A percentile compares a stretch with the other conserved stretches of the same genome.
phyloP scores from a whole-genome alignment of 306 rosid species.

The Erythrophleum fordii region DNA sequence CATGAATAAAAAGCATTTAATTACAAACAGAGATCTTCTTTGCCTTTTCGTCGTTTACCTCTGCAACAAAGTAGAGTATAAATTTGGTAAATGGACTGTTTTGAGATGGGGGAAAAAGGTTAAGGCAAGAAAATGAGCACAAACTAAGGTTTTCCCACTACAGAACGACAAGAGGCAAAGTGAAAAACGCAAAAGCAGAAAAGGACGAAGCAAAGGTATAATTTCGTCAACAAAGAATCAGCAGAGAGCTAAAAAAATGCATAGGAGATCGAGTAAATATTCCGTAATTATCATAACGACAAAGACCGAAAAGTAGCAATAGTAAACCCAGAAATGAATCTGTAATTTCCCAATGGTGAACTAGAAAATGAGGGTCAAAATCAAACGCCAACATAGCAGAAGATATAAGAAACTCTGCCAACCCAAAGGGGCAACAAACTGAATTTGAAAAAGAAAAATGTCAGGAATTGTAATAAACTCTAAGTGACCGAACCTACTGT shows the following conservation, averaged over 20 bases:
- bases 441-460: background rate
- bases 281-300: constrained; percentile 41
- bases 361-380: constrained; percentile 27
- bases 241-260: constrained; percentile 25
- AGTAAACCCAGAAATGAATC: constrained; percentile 17
- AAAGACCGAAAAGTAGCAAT: constrained; percentile 18
- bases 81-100: constrained; percentile 34
- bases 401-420: constrained; percentile 10
- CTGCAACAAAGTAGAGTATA: constrained; percentile 31
- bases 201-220: constrained; percentile 66
- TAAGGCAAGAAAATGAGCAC: constrained; percentile 41
- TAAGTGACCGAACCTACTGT: background rate
- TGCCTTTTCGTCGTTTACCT: constrained; percentile 36
- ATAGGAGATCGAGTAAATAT: constrained; percentile 39
- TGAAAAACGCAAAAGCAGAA: constrained; percentile 66
- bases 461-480: background rate
- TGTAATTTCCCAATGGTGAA: background rate
- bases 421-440: background rate
- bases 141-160: constrained; percentile 54
- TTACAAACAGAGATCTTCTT: constrained; percentile 21
- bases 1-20: constrained; percentile 27
- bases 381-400: background rate
- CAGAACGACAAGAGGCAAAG: constrained; percentile 55
- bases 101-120: constrained; percentile 17
- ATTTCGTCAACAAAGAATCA: constrained; percentile 65